Evolutionary conservation across 305 asterid genomes (phyloP).

Genomic region (Salvia sclarea): DNA sequence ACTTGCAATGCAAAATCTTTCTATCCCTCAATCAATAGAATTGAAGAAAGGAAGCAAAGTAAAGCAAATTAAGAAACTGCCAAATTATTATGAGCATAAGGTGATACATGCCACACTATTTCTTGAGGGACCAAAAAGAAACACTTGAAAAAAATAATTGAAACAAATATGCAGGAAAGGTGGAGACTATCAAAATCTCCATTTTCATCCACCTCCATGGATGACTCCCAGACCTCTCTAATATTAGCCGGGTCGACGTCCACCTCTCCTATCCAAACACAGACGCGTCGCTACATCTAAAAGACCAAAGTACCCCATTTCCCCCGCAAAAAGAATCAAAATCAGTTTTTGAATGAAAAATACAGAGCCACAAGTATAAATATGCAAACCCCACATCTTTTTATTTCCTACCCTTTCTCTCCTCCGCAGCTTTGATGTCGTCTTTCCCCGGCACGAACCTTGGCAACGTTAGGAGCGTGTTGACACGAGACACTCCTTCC

Average conservation of each 20-base stretch:
- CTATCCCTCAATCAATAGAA: too few relatives aligned
- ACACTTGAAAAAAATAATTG: neutral
- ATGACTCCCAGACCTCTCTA: slow-evolving; percentile 42
- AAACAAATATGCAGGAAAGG: slow-evolving; percentile 23
- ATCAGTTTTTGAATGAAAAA: neutral
- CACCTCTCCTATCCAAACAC: slow-evolving; percentile 42
- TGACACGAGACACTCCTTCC: slow-evolving; percentile 70
- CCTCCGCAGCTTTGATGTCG: slow-evolving; percentile 39
- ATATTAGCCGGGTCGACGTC: slow-evolving; percentile 52
- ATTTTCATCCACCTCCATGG: slow-evolving; percentile 41
- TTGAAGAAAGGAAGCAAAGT: neutral
- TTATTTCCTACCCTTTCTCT: slow-evolving; percentile 42
- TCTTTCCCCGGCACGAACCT: slow-evolving; percentile 64
- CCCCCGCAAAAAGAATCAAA: slow-evolving; percentile 29
- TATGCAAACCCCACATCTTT: slow-evolving; percentile 14
- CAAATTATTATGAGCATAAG: slow-evolving; percentile 5
- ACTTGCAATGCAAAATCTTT: too few relatives aligned
- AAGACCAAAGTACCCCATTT: neutral
- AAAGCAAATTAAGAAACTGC: slow-evolving; percentile 2
- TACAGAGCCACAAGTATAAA: slow-evolving; percentile 11
- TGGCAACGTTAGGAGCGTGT: slow-evolving; percentile 74
- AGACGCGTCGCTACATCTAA: slow-evolving; percentile 19
- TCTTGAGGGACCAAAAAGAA: slow-evolving; percentile 10
- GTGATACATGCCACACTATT: slow-evolving; percentile 3
- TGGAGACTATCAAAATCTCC: slow-evolving; percentile 45